Evolutionary conservation across 2,329 filamentous ascomycete genomes (phyloP).

Genomic region (Fusarium sulawesiense): DNA sequence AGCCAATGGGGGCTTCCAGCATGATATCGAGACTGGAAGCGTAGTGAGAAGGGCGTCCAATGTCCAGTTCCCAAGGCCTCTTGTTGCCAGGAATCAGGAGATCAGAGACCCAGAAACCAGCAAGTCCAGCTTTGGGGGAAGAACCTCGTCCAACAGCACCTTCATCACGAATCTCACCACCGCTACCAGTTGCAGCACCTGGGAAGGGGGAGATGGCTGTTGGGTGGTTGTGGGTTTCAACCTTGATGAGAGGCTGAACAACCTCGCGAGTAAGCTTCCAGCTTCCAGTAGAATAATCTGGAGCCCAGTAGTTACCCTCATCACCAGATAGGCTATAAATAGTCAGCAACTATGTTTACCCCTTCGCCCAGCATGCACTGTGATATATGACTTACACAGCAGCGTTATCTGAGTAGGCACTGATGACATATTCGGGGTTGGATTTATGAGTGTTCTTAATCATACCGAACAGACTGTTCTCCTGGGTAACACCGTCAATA

Average conservation of each 20-base stretch:
- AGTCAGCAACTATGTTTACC: conserved; percentile 9
- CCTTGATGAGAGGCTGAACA: conserved; percentile 90
- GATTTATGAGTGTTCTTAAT: conserved; percentile 94
- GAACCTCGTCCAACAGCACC: conserved; percentile 94
- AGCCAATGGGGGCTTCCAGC: conserved; percentile 95
- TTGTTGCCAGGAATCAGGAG: conserved; percentile 85
- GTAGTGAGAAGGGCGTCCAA: conserved; percentile 91
- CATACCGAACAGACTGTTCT: conserved; percentile 90
- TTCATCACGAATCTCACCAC: conserved; percentile 95
- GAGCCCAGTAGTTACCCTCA: conserved; percentile 76
- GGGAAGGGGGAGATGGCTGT: conserved; percentile 94
- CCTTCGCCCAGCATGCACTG: neutral
- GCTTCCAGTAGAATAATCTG: conserved; percentile 84
- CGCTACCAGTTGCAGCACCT: conserved; percentile 93
- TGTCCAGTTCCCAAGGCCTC: conserved; percentile 90
- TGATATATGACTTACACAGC: conserved; percentile 69
- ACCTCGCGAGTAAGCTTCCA: conserved; percentile 90
- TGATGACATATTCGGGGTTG: conserved; percentile 85
- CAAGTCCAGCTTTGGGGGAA: conserved; percentile 89
- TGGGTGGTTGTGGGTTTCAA: conserved; percentile 98
- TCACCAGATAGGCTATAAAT: conserved; percentile 52
- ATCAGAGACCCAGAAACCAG: conserved; percentile 95
- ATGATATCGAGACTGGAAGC: conserved; percentile 96
- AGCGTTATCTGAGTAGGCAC: conserved; percentile 97
- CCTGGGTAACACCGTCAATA: conserved; percentile 86